Evolutionary conservation across 1,139 yeast genomes (phyloP), one percentile per base, ranked within the genome.

Genomic region (Nakaseomyces bracarensis): DNA sequence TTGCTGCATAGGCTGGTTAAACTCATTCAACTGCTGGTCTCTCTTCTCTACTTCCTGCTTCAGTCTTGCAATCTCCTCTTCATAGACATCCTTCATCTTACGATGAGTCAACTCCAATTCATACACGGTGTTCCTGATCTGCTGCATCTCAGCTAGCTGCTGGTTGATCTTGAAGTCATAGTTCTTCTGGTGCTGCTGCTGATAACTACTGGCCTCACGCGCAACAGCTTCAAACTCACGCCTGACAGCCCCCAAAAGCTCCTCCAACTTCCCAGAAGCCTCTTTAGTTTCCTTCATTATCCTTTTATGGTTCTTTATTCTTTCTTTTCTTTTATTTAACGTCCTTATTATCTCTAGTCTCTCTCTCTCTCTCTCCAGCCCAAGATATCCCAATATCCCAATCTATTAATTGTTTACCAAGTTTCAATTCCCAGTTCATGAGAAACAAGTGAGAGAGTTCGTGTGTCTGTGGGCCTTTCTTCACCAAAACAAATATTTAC

Each of bases 31-130:
- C 46, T 70, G 74, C 53, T 77, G 72, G 58, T 80, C 89, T 58
- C 85, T 70, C 58, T 75, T 77, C 54, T 86, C 96, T 55, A 89
- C 71, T 61, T 87, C 96, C 46, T 83, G 79, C 63, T 89, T 86
- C 62, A 89, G 73, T 51, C 94, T 74, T 60, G 78, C 71, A 48
- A 91, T 84, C 64, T 91, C 97, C 57, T 85, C 95, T 63, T 89
- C 96, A 64, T 91, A 91, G 39, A 93, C 89, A 57, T 89, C 97
- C 67, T 89, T 89, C 75, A 91, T 85, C 63, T 86, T 85, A 54
- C 95, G 74, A 67, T 91, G 97, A 38, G 95, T 93, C 75, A 82
- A 76, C 63, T 91, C 97, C 56, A 91, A 74, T 62, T 91, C 97
- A 60, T 82, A 87, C 39, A 91, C 95, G 14, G 95, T 85, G 60